Evolutionary conservation across 2,329 filamentous ascomycete species (phyloP).

Genomic region (Stagonosporopsis chrysanthemi): DNA sequence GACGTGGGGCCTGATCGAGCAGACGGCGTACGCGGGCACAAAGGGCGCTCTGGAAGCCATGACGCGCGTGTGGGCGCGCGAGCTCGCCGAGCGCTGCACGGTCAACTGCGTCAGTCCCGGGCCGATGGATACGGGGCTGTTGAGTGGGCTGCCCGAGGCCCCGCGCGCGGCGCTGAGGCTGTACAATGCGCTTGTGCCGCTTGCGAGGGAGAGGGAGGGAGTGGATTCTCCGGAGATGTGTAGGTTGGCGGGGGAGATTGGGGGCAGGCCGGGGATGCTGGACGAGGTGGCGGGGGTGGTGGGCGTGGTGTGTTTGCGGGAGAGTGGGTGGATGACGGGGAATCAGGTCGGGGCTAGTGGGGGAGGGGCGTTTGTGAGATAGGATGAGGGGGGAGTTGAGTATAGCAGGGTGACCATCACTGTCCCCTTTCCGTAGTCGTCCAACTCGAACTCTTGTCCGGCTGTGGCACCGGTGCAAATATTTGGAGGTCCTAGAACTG

Average conservation of each 20-base stretch:
- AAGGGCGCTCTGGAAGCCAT: slow-evolving; percentile 71
- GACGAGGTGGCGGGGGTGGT: slow-evolving; percentile 75
- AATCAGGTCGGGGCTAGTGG: slow-evolving; percentile 79
- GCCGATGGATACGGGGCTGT: slow-evolving; percentile 56
- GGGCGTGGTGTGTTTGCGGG: slow-evolving; percentile 72
- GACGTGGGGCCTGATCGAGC: slow-evolving; percentile 61
- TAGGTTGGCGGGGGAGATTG: slow-evolving; percentile 59
- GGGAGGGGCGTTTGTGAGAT: slow-evolving; percentile 66
- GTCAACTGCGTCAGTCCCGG: slow-evolving; percentile 70
- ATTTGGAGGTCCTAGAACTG: too few species aligned
- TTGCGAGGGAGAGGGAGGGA: slow-evolving; percentile 20
- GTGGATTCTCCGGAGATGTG: slow-evolving; percentile 62
- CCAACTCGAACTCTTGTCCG: too few species aligned
- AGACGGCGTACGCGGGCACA: slow-evolving; percentile 68
- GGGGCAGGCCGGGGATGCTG: slow-evolving; percentile 65
- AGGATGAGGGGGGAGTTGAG: not conserved
- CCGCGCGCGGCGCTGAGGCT: slow-evolving; percentile 21
- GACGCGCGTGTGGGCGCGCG: slow-evolving; percentile 68
- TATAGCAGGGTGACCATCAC: too few species aligned
- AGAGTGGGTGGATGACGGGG: slow-evolving; percentile 77
- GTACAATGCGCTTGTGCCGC: slow-evolving; percentile 24
- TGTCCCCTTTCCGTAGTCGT: too few species aligned
- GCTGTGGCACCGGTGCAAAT: too few species aligned
- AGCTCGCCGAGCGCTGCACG: slow-evolving; percentile 64
- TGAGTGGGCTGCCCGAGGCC: slow-evolving; percentile 22